These are phyloP conservation scores for Camelina sativa DNA, from an alignment of 345 rosid species.

Conservation along the genomic window DNA sequence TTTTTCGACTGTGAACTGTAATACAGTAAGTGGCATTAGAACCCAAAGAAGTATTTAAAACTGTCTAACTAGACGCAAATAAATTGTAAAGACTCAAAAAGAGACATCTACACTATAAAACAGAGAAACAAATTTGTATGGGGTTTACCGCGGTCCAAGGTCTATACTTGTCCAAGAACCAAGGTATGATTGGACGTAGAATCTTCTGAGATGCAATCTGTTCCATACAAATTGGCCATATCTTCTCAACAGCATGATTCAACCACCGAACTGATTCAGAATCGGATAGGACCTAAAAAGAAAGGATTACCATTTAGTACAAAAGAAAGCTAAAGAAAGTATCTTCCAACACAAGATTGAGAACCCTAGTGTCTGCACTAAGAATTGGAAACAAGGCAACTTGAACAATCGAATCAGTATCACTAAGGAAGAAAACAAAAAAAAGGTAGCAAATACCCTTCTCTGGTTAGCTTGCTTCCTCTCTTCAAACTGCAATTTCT, in stretches of 20 bases:
- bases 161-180: slow-evolving; percentile 95
- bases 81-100: background rate
- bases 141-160: slow-evolving; percentile 90
- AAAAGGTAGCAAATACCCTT: slow-evolving; percentile 60
- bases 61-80: too few relatives aligned
- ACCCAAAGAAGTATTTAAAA: background rate
- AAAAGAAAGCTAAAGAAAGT: background rate
- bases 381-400: background rate
- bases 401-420: background rate
- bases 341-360: slow-evolving; percentile 10
- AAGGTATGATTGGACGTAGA: slow-evolving; percentile 90
- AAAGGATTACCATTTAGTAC: slow-evolving; percentile 1
- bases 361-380: background rate
- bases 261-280: slow-evolving; percentile 93
- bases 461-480: slow-evolving; percentile 68
- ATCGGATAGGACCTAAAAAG: slow-evolving; percentile 70
- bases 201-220: slow-evolving; percentile 87
- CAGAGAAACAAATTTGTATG: slow-evolving; percentile 26
- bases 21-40: slow-evolving; percentile 15
- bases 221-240: slow-evolving; percentile 97
- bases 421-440: slow-evolving; percentile 4
- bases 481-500: slow-evolving; percentile 67
- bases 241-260: slow-evolving; percentile 81
- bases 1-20: slow-evolving; percentile 28
- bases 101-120: background rate